Base-by-base conservation (phyloP, 2,329 filamentous ascomycete species). In the Paraphaeosphaeria sporulosa region DNA sequence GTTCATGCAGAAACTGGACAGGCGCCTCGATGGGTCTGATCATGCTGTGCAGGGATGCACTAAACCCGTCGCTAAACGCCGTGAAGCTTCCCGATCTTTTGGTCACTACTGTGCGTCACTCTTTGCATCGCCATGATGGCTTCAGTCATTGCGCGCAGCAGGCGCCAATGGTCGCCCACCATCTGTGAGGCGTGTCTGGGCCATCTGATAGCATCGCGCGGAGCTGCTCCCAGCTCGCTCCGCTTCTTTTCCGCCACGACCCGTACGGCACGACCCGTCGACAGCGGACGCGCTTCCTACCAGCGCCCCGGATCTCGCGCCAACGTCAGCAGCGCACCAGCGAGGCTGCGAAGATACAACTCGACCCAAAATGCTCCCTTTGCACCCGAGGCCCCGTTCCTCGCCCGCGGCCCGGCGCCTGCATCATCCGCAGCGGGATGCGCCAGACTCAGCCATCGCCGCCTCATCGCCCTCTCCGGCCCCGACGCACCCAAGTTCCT, bases 401-500 rank as follows among this genome's bases (percentile, higher is more conserved):
- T 64, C 53, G 7, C 49, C 36, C 34, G 27, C 15, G 47, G 55
- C 27, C 25, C 54, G 32, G 21, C 54, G 13, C 44, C 84, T 60
- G 81, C 66, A 73, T 86, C 34, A 9, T 19, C 42, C 8, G 42
- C 8, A 12, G n/a, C 76, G 25, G 84, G 84, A 56, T 81, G 83
- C 68, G 79, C 83, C 10, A 71, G 72, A 17, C 86, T 98, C 63
- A 80, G 86, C n/a, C 89, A 90, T 65, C 91, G 95, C 52, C 87
- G 88, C 55, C 84, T 98, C 47, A 89, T 99, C 67, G 90, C 89
- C 43, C 82, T 98, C 63, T 86, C 89, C 17, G 95, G 95, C 2
- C 84, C 84, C 3, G 94, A 97, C 71, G 89, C 93, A 34, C 85
- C 90, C 49, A 90, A 90, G 67, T 98, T 94, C 78, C 86, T 99